These are phyloP conservation scores for Aureobasidium sp. DNA, from an alignment of 2,329 filamentous ascomycete genomes.

Conservation along the genomic window DNA sequence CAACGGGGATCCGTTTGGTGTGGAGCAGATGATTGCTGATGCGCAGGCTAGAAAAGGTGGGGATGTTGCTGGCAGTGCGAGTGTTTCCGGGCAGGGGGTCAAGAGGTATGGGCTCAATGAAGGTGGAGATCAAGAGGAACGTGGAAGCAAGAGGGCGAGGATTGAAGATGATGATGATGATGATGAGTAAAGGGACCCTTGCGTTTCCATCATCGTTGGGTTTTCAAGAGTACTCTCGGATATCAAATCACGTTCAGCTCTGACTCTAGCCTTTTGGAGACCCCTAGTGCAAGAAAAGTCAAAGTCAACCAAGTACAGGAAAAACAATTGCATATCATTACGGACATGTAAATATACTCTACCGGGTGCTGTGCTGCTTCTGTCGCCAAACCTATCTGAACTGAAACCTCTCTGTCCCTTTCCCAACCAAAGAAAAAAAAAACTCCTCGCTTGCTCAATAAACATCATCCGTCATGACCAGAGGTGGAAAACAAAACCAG, in stretches of 20 bases:
- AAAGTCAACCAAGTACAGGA: not conserved
- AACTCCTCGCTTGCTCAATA: constrained; percentile 6
- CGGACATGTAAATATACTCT: not conserved
- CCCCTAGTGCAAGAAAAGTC: too few relatives aligned
- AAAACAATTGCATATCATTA: not conserved
- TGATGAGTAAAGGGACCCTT: not conserved
- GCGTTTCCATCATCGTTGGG: not conserved
- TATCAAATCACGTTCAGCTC: not conserved
- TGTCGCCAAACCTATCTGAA: not conserved
- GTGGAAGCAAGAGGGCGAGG: constrained; percentile 60
- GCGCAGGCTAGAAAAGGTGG: constrained; percentile 46
- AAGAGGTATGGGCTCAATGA: constrained; percentile 72
- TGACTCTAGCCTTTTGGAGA: too few relatives aligned
- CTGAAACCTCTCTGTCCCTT: not conserved
- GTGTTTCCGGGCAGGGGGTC: constrained; percentile 38
- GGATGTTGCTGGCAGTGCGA: constrained; percentile 23
- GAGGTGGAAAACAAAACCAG: not conserved
- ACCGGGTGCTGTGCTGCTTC: not conserved
- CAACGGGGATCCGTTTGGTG: constrained; percentile 70
- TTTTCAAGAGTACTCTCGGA: not conserved
- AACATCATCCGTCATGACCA: not conserved
- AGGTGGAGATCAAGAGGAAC: constrained; percentile 53
- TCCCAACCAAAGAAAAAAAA: not conserved
- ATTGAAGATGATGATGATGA: constrained; percentile 51
- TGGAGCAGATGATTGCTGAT: constrained; percentile 86